These are phyloP conservation scores for Ottelia alismoides DNA, from an alignment of 106 monocot species.

Conservation along the genomic window DNA sequence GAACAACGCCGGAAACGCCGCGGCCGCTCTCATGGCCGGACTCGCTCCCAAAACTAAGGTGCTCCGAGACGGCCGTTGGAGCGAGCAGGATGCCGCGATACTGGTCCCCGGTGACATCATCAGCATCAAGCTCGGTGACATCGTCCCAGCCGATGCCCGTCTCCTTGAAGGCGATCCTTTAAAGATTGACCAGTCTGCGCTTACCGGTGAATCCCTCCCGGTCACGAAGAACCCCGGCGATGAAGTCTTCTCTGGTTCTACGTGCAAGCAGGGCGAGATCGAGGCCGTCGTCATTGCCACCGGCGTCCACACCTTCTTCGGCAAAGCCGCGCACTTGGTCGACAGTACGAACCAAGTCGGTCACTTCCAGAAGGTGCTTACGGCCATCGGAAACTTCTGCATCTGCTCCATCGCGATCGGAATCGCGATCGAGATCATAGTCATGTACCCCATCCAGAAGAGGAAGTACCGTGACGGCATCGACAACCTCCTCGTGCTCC, in stretches of 20 bases:
- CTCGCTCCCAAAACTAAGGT: slow-evolving; percentile 96
- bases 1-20: slow-evolving; percentile 96
- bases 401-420: slow-evolving; percentile 54
- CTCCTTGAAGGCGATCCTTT: slow-evolving; percentile 56
- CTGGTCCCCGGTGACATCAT: slow-evolving; percentile 95
- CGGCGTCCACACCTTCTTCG: slow-evolving; percentile 90
- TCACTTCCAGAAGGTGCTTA: slow-evolving; percentile 78
- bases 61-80: slow-evolving; percentile 81
- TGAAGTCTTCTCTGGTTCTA: slow-evolving; percentile 90
- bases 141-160: slow-evolving; percentile 83
- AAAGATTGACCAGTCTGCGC: slow-evolving; percentile 87
- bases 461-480: slow-evolving; percentile 46
- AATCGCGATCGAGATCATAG: slow-evolving; percentile 36
- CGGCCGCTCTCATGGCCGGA: slow-evolving; percentile 87
- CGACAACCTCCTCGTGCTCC: slow-evolving; percentile 64
- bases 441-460: slow-evolving; percentile 62
- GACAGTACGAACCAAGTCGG: slow-evolving; percentile 90
- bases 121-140: slow-evolving; percentile 89
- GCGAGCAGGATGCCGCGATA: slow-evolving; percentile 77
- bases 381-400: slow-evolving; percentile 64
- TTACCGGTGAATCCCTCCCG: slow-evolving; percentile 91
- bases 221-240: slow-evolving; percentile 75
- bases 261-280: slow-evolving; percentile 39
- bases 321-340: slow-evolving; percentile 85
- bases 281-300: slow-evolving; percentile 84